Percentiles rank a stretch among this genome's conserved stretches.
Conservation (phyloP, 2,329 filamentous ascomycete genomes). For the Dactylella cylindrospora region DNA sequence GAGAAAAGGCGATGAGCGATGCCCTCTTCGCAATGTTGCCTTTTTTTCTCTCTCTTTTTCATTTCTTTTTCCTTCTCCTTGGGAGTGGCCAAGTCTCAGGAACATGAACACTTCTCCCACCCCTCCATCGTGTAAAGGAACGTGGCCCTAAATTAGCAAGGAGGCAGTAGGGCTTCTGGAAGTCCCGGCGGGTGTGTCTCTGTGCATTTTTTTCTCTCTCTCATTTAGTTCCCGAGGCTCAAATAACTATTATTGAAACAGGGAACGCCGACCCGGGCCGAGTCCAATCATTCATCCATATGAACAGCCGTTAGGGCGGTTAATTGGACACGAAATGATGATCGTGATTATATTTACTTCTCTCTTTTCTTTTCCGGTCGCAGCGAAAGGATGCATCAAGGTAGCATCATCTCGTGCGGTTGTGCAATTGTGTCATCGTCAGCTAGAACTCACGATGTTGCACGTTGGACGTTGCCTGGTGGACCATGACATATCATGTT, state of each 20-base stretch:
- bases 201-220: constrained; percentile 2
- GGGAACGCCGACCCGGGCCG: constrained; percentile 19
- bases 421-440: no score
- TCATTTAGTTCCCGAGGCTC: constrained; percentile 11
- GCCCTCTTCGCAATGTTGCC: no score
- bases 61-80: background rate
- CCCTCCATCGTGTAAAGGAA: constrained; percentile 22
- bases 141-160: no score
- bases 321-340: no score
- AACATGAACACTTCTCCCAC: background rate
- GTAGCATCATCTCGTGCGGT: no score
- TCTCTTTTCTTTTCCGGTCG: no score
- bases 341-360: no score
- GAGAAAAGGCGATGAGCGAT: no score
- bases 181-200: background rate
- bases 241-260: constrained; percentile 23
- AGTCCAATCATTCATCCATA: background rate
- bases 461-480: no score
- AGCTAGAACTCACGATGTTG: no score
- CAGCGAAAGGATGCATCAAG: no score
- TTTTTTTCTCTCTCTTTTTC: constrained; percentile 1
- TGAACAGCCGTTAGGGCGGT: constrained; percentile 5
- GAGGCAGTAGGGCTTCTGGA: background rate
- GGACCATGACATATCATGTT: no score
- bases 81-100: constrained; percentile 2